A percentile compares a stretch with the other conserved stretches of the same genome.
Conservation (phyloP, 2,329 filamentous ascomycete genomes). For the Cryphonectria carpinicola region DNA sequence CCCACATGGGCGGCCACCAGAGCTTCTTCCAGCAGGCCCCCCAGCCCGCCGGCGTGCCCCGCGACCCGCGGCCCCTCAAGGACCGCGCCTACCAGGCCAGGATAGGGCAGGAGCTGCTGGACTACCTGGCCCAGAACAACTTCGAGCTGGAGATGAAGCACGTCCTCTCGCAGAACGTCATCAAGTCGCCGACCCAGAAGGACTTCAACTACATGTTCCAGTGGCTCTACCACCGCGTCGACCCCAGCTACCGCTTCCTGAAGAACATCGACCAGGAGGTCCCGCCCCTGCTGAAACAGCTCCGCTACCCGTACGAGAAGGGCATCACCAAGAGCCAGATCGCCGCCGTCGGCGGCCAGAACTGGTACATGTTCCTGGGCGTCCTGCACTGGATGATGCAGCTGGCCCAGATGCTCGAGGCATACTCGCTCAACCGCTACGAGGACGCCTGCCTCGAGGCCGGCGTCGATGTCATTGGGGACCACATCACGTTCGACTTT, state of each 20-base stretch:
- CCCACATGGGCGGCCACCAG: conserved; percentile 72
- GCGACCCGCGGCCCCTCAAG: conserved; percentile 84
- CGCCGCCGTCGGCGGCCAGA: conserved; percentile 91
- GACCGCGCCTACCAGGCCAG: conserved; percentile 79
- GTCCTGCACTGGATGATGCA: conserved; percentile 99
- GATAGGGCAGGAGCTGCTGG: conserved; percentile 86
- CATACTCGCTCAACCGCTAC: conserved; percentile 77
- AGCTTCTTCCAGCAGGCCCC: conserved; percentile 94
- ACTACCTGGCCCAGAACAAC: conserved; percentile 90
- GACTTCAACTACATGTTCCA: conserved; percentile 99
- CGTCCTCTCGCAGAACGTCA: conserved; percentile 83
- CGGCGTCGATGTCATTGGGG: conserved; percentile 83
- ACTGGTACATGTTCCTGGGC: conserved; percentile 94
- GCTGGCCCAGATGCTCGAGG: conserved; percentile 88
- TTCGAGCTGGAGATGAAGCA: conserved; percentile 99
- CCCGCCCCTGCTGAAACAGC: conserved; percentile 85
- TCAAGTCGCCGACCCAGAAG: conserved; percentile 95
- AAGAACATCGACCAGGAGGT: conserved; percentile 97
- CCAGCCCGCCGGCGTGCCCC: conserved; percentile 77
- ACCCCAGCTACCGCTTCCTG: conserved; percentile 89
- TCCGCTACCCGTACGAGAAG: conserved; percentile 93
- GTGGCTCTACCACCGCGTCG: conserved; percentile 95
- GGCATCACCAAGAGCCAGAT: conserved; percentile 97
- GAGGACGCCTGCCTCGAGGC: conserved; percentile 88
- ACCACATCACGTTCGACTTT: conserved; percentile 94